These are phyloP conservation scores for Tetrahymena malaccensis DNA, from an alignment of 73 alveolate genomes.

Conservation along the genomic window DNA sequence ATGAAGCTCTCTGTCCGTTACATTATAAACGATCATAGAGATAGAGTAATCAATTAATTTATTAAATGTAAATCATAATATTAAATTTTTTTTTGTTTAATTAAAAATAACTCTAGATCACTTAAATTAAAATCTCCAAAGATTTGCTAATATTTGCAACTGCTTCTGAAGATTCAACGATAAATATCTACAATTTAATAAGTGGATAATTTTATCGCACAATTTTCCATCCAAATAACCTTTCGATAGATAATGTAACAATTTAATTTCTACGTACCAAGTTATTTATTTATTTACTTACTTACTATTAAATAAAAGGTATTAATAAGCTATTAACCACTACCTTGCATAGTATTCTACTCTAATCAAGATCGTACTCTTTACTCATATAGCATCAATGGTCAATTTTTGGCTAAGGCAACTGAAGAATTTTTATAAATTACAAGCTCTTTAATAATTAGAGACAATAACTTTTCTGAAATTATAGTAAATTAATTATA, in stretches of 20 bases:
- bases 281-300: neutral
- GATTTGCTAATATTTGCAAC: slow-evolving; percentile 45
- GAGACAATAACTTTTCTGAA: slow-evolving; percentile 48
- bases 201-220: slow-evolving; percentile 54
- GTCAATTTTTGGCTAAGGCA: slow-evolving; percentile 42
- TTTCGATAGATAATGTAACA: slow-evolving; percentile 48
- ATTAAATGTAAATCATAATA: neutral
- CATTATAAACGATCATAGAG: slow-evolving; percentile 32
- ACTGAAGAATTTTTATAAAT: slow-evolving; percentile 49
- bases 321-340: slow-evolving; percentile 48
- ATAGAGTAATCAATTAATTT: neutral
- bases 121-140: slow-evolving; percentile 18
- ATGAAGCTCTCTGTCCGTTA: slow-evolving; percentile 11
- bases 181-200: slow-evolving; percentile 46
- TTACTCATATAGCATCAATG: slow-evolving; percentile 59
- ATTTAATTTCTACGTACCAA: neutral
- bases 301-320: neutral
- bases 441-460: slow-evolving; percentile 45
- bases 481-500: slow-evolving; percentile 9
- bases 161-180: slow-evolving; percentile 47
- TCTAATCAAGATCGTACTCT: slow-evolving; percentile 49
- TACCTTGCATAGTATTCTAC: slow-evolving; percentile 54
- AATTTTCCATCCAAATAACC: slow-evolving; percentile 46
- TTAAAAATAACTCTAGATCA: slow-evolving; percentile 18
- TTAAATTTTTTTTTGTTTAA: neutral